These are phyloP conservation scores for Chlorophyllum brunneum DNA, from an alignment of 768 basidiomycete genomes.

Conservation along the genomic window DNA sequence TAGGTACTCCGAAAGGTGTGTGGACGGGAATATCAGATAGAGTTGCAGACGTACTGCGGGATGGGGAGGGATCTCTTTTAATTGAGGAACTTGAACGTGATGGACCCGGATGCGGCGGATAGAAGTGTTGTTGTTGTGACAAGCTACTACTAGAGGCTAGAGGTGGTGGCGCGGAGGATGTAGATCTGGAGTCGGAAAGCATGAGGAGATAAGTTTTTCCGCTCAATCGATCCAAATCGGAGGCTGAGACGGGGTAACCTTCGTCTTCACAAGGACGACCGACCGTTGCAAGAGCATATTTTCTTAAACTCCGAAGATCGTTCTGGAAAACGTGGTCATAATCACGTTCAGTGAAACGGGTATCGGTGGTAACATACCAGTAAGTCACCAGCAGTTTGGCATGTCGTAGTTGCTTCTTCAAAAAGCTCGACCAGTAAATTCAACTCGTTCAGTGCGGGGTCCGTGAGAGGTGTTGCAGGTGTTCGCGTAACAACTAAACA, in stretches of 20 bases:
- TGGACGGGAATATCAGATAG: constrained; percentile 11
- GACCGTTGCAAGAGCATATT: constrained; percentile 25
- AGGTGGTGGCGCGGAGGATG: background rate
- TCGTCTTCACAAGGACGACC: constrained; percentile 16
- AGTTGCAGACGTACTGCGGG: constrained; percentile 10
- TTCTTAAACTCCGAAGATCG: constrained; percentile 43
- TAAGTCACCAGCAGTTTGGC: constrained; percentile 41
- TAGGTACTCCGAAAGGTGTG: background rate
- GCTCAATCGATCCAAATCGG: constrained; percentile 52
- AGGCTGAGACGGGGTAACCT: constrained; percentile 27
- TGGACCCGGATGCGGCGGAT: background rate
- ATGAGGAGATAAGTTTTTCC: constrained; percentile 40
- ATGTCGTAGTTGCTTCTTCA: constrained; percentile 40
- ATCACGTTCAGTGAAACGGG: background rate
- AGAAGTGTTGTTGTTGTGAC: constrained; percentile 2
- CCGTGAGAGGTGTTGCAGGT: constrained; percentile 44
- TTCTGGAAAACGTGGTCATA: constrained; percentile 24
- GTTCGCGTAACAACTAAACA: constrained; percentile 50
- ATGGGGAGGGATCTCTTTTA: constrained; percentile 8
- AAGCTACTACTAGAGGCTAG: constrained; percentile 2
- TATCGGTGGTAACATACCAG: constrained; percentile 29
- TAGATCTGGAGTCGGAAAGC: constrained; percentile 12
- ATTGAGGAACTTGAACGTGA: background rate
- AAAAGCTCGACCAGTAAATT: constrained; percentile 41
- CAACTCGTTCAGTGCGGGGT: constrained; percentile 45